phyloP scores from a whole-genome alignment of 2,329 filamentous ascomycete species.

The Ophiostoma montium region DNA sequence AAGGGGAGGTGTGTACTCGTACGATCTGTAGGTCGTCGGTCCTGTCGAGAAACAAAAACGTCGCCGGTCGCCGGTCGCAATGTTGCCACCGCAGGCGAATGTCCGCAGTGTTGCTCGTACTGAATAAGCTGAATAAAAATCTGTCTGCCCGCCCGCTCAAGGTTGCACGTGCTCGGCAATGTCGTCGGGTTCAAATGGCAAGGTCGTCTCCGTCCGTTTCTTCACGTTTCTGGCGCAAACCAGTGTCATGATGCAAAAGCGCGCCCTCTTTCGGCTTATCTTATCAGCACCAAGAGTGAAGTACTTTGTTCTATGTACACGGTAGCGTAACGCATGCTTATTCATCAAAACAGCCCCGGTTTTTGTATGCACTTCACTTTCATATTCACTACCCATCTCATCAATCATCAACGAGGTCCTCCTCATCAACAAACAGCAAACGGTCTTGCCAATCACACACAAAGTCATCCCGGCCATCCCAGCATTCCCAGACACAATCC shows the following conservation, averaged over 20 bases:
- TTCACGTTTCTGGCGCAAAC: constrained; percentile 3
- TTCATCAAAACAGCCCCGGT: constrained; percentile 3
- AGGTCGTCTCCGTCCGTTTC: neutral
- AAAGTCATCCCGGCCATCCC: no score
- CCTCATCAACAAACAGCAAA: neutral
- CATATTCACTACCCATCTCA: neutral
- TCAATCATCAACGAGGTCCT: no score
- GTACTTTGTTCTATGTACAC: no score
- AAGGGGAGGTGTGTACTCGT: neutral
- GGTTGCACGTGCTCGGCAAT: neutral
- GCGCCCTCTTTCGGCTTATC: neutral
- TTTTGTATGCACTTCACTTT: neutral
- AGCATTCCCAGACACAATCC: no score
- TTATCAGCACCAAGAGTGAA: neutral
- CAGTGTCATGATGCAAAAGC: neutral
- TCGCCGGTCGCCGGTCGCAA: neutral
- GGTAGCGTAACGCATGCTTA: neutral
- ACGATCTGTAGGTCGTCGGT: no score
- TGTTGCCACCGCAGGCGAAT: neutral
- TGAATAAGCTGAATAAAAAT: no score
- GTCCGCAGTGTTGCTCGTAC: neutral
- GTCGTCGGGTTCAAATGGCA: neutral
- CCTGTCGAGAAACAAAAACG: no score
- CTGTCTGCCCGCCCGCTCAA: no score
- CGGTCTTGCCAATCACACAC: neutral